Evolutionary conservation across 148 eudicot genomes (phyloP).

Genomic region (Nepenthes gracilis): DNA sequence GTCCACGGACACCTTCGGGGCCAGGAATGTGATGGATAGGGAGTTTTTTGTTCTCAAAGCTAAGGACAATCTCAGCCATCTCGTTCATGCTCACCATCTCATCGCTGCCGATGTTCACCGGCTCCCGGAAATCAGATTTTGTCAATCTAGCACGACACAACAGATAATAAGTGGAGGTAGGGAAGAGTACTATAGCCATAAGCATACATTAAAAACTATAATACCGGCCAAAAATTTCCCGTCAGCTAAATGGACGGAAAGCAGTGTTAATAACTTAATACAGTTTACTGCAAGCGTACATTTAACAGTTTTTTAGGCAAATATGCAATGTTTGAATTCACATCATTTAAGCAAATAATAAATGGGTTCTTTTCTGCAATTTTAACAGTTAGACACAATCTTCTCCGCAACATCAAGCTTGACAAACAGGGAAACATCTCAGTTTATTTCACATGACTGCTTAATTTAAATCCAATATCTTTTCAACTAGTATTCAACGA

Average conservation of each 20-base stretch:
- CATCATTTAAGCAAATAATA: too few relatives aligned
- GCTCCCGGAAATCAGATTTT: constrained; percentile 85
- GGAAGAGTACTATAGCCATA: neutral
- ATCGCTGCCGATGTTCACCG: constrained; percentile 93
- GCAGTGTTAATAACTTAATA: too few relatives aligned
- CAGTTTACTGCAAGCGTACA: neutral
- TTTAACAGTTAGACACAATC: too few relatives aligned
- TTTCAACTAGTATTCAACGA: too few relatives aligned
- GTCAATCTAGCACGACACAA: constrained; percentile 46
- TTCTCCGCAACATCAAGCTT: too few relatives aligned
- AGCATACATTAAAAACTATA: neutral
- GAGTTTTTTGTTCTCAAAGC: constrained; percentile 72
- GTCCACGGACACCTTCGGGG: constrained; percentile 97
- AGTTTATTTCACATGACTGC: too few relatives aligned
- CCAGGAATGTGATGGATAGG: constrained; percentile 96
- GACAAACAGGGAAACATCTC: too few relatives aligned
- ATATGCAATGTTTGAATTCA: too few relatives aligned
- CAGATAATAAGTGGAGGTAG: neutral
- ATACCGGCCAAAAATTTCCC: too few relatives aligned
- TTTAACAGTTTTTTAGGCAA: neutral
- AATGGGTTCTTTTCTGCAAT: too few relatives aligned
- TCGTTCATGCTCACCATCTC: constrained; percentile 99
- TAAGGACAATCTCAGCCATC: constrained; percentile 91
- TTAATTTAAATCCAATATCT: too few relatives aligned
- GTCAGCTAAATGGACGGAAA: too few relatives aligned